A percentile compares a stretch with the other conserved stretches of the same genome.
These are phyloP conservation scores for Pseudogymnoascus sp. DNA, from an alignment of 2,329 filamentous ascomycete genomes.

Conservation along the genomic window DNA sequence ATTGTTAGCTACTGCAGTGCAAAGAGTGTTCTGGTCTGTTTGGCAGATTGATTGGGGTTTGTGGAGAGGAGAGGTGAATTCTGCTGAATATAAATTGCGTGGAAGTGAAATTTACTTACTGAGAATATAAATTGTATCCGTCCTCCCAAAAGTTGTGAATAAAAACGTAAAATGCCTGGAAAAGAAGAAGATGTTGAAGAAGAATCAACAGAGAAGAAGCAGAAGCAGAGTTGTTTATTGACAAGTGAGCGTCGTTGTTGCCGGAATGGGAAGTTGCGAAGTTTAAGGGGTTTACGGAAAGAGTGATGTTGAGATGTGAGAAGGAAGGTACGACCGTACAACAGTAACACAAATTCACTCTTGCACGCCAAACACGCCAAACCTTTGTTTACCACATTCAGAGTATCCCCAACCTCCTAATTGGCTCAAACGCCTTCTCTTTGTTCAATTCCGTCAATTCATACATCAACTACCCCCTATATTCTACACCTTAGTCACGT, in stretches of 20 bases:
- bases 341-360: slow-evolving; percentile 3
- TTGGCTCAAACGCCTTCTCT: not conserved
- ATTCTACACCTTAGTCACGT: not conserved
- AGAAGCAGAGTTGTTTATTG: not conserved
- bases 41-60: not conserved
- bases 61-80: not conserved
- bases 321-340: not conserved
- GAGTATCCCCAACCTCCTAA: not conserved
- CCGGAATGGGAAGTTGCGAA: not conserved
- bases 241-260: not conserved
- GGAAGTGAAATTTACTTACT: not conserved
- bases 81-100: not conserved
- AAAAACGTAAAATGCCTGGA: not conserved
- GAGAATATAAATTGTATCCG: slow-evolving; percentile 6
- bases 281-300: not conserved
- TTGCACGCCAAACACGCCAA: not conserved
- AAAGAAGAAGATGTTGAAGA: slow-evolving; percentile 8
- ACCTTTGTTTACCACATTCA: not conserved
- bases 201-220: not conserved
- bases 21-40: not conserved
- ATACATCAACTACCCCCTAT: not conserved
- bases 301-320: not conserved
- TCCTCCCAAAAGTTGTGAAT: slow-evolving; percentile 4
- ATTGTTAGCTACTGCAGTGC: not conserved
- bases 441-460: not conserved